Conservation (phyloP, 192 early-diverging fungal species). For the Tieghemiomyces parasiticus region DNA sequence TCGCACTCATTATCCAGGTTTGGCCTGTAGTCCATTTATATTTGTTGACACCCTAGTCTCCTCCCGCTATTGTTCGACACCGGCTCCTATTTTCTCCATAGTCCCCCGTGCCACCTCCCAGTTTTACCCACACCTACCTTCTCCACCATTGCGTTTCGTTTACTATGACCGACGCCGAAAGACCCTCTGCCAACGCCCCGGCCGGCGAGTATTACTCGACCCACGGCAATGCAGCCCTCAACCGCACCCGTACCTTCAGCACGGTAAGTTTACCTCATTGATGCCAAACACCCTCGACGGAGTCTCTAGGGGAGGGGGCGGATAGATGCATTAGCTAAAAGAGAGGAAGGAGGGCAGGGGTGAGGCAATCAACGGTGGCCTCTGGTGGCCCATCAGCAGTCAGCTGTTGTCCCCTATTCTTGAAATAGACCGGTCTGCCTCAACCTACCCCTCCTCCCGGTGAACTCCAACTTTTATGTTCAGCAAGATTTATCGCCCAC, state of each 20-base stretch:
- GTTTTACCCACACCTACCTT: too few species aligned
- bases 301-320: background rate
- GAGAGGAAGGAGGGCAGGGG: background rate
- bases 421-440: background rate
- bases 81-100: too few species aligned
- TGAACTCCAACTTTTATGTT: too few species aligned
- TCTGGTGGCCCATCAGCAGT: background rate
- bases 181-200: constrained; percentile 5
- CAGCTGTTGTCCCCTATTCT: background rate
- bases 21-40: too few species aligned
- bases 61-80: too few species aligned
- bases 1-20: too few species aligned
- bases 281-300: background rate
- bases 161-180: constrained; percentile 9
- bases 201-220: constrained; percentile 5
- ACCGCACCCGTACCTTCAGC: constrained; percentile 9
- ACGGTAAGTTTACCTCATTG: constrained; percentile 5
- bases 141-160: too few species aligned
- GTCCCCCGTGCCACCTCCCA: too few species aligned
- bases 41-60: too few species aligned
- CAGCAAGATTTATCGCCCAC: too few species aligned
- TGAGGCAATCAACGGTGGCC: background rate
- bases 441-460: background rate
- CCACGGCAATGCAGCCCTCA: background rate
- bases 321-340: background rate